Evolutionary conservation across 345 rosid species (phyloP), one percentile per base, ranked within the genome.

Genomic region (Sapria himalayana): DNA sequence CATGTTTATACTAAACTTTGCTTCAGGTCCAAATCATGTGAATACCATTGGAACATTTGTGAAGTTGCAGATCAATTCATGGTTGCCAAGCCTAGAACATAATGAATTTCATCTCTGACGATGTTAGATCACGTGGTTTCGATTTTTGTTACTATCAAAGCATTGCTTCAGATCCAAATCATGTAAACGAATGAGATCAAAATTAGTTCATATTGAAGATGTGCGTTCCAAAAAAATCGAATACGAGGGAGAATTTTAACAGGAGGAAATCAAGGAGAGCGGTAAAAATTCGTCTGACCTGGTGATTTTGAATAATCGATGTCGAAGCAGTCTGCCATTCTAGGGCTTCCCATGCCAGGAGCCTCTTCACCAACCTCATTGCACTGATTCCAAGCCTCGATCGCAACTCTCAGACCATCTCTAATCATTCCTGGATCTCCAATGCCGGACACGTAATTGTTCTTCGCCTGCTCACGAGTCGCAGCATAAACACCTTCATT

Each of bases 361-460:
- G 73, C 72, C 60, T 78, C 82, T 2, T 44, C 29, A 7, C 86
- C 94, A 49, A 78, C 86, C 62, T 82, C 92, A 61, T 82, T 78
- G 67, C 94, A 82, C 19, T 75, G 78, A 56, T 82, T 78, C 94
- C 92, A 82, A 55, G 82, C 81, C 62, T 82, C 92, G 55, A 78
- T 73, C 1, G 70, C 94, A 13, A 78, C 65, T 51, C 92, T 57
- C 24, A 78, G 55, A 18, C 71, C 73, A 35, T 82, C 82, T 58
- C 92, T 75, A 45, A 43, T 64, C 85, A 82, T 78, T 38, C 82
- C 82, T 0, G 94, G 92, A 58, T 82, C 94, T 2, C 92, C 92
- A 4, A 72, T 14, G 15, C 64, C 74, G 22, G 85, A 64, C 15
- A 49, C 25, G 24, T 63, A 54, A 31, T 49, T 45, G 20, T 41